A percentile compares a stretch with the other conserved stretches of the same genome.
phyloP scores from a whole-genome alignment of 768 basidiomycete species.

The Boletus barrowsii region DNA sequence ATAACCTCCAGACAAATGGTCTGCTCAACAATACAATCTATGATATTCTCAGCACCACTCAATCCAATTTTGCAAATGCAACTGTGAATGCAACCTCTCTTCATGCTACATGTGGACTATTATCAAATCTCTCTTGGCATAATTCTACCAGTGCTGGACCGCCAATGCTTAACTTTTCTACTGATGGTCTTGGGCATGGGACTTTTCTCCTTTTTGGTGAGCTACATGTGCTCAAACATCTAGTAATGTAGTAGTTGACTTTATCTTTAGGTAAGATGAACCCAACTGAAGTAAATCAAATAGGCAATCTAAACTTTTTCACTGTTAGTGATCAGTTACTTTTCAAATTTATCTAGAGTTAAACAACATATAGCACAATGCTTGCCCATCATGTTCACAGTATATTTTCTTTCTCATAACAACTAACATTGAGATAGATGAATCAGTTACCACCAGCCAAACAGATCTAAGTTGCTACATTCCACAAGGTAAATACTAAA shows the following conservation, averaged over 20 bases:
- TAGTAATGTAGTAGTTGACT: not conserved
- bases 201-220: not conserved
- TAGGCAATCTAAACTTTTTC: not conserved
- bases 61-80: not conserved
- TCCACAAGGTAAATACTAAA: not conserved
- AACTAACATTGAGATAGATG: slow-evolving; percentile 2
- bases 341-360: not conserved
- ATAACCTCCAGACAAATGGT: slow-evolving; percentile 1
- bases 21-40: slow-evolving; percentile 12
- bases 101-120: slow-evolving; percentile 5
- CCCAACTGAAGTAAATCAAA: not conserved
- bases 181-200: not conserved
- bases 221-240: not conserved
- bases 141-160: not conserved
- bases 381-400: not conserved
- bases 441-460: not conserved
- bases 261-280: not conserved
- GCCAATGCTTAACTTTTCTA: not conserved
- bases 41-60: not conserved
- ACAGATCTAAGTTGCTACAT: not conserved
- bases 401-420: slow-evolving; percentile 10
- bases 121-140: slow-evolving; percentile 2
- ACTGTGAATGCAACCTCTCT: slow-evolving; percentile 14
- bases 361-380: not conserved
- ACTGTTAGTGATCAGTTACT: not conserved